Evolutionary conservation across 108 stramenopile species (phyloP).

Genomic region (Cyclostephanos tholiformis): DNA sequence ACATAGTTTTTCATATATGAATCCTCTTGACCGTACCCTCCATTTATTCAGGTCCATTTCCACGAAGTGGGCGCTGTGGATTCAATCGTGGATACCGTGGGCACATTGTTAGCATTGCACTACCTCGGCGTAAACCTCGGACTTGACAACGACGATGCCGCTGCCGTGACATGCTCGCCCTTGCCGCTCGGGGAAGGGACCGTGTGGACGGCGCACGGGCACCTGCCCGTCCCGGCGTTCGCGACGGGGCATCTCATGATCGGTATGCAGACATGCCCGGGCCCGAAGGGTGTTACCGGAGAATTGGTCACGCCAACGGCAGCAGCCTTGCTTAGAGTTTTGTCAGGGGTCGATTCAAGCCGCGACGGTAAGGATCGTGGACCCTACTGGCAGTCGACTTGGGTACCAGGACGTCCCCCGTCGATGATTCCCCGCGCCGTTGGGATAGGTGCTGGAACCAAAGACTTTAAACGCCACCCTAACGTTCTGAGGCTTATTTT

Average conservation of each 20-base stretch:
- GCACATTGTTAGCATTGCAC: constrained; percentile 81
- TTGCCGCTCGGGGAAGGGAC: constrained; percentile 89
- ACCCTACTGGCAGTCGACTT: constrained; percentile 27
- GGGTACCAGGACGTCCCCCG: constrained; percentile 73
- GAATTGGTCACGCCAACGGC: constrained; percentile 95
- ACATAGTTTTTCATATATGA: no score
- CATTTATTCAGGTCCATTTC: constrained; percentile 71
- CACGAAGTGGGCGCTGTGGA: constrained; percentile 95
- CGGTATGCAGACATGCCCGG: constrained; percentile 85
- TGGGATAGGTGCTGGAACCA: constrained; percentile 92
- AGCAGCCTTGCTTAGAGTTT: constrained; percentile 80
- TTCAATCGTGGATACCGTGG: constrained; percentile 92
- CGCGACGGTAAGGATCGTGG: background rate
- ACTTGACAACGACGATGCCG: background rate
- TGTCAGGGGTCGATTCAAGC: constrained; percentile 47
- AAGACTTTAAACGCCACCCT: constrained; percentile 89
- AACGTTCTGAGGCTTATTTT: constrained; percentile 87
- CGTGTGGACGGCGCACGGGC: constrained; percentile 91
- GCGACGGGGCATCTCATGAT: constrained; percentile 88
- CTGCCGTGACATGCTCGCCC: constrained; percentile 69
- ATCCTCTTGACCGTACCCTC: no score
- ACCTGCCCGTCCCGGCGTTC: constrained; percentile 92
- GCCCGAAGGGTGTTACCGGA: constrained; percentile 77
- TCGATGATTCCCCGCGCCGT: constrained; percentile 59
- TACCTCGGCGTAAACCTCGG: constrained; percentile 66